Evolutionary conservation across 352 stramenopile species (phyloP).

Genomic region (Globisporangium echinulatum): DNA sequence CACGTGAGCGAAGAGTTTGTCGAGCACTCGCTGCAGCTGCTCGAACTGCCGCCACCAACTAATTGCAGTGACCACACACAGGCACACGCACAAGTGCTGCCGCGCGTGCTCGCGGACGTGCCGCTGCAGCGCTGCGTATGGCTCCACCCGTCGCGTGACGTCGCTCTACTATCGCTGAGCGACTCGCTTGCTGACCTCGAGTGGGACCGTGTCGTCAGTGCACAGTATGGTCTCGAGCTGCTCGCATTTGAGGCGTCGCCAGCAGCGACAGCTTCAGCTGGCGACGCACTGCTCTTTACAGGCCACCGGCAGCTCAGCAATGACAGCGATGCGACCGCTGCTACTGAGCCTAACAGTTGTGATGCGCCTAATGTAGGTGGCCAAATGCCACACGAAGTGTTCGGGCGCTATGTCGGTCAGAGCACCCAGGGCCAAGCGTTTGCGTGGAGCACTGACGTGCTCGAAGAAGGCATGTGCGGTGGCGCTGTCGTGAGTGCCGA

Average conservation of each 20-base stretch:
- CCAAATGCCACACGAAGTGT: slow-evolving; percentile 41
- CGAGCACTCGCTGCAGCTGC: slow-evolving; percentile 58
- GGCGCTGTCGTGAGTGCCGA: slow-evolving; percentile 45
- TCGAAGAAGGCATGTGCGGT: slow-evolving; percentile 81
- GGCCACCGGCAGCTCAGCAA: slow-evolving; percentile 33
- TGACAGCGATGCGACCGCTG: slow-evolving; percentile 4
- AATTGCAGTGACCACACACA: background rate
- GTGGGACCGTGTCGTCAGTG: slow-evolving; percentile 12
- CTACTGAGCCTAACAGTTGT: no score
- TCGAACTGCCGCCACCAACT: slow-evolving; percentile 22
- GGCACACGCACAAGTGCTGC: slow-evolving; percentile 2
- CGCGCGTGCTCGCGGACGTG: slow-evolving; percentile 46
- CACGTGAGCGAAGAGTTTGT: slow-evolving; percentile 74
- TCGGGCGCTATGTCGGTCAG: slow-evolving; percentile 53
- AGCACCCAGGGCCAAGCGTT: slow-evolving; percentile 61
- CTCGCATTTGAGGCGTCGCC: slow-evolving; percentile 21
- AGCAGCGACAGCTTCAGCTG: slow-evolving; percentile 16
- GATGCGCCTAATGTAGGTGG: slow-evolving; percentile 12
- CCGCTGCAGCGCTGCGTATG: slow-evolving; percentile 44
- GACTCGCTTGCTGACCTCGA: slow-evolving; percentile 21
- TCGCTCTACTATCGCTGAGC: slow-evolving; percentile 52
- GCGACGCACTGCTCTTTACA: slow-evolving; percentile 41
- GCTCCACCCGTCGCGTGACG: slow-evolving; percentile 44
- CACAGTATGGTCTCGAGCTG: slow-evolving; percentile 28
- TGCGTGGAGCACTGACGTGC: slow-evolving; percentile 58